These are phyloP conservation scores for Ogataea trehaloabstinens DNA, from an alignment of 805 yeast genomes.

Conservation along the genomic window DNA sequence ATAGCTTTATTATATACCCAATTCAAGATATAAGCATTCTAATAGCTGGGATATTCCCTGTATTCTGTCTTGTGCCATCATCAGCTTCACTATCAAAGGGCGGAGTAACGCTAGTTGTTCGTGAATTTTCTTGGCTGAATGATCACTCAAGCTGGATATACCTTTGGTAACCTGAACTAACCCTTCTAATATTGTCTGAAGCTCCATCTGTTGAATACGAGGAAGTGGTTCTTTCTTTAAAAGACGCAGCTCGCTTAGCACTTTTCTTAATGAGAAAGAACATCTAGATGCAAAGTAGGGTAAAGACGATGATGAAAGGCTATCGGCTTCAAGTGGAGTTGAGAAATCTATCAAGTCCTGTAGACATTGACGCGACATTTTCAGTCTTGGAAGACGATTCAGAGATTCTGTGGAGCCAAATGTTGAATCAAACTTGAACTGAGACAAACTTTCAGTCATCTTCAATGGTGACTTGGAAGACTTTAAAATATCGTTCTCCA, in stretches of 20 bases:
- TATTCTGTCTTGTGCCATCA: conserved; percentile 17
- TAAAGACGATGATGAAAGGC: conserved; percentile 30
- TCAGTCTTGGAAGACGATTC: conserved; percentile 39
- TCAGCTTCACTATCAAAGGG: conserved; percentile 24
- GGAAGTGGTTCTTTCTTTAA: conserved; percentile 65
- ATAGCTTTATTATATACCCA: too few species aligned
- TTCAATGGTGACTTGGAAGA: conserved; percentile 28
- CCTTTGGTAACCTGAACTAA: conserved; percentile 22
- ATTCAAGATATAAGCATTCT: conserved; percentile 15
- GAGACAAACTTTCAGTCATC: conserved; percentile 37
- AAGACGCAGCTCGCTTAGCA: conserved; percentile 59
- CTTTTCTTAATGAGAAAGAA: conserved; percentile 60
- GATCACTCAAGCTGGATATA: conserved; percentile 3
- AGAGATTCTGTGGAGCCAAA: conserved; percentile 64
- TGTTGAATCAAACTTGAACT: conserved; percentile 45
- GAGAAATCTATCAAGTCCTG: conserved; percentile 46
- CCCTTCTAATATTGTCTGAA: conserved; percentile 47
- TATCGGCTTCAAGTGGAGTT: conserved; percentile 21
- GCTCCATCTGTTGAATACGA: conserved; percentile 60
- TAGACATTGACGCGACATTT: conserved; percentile 57
- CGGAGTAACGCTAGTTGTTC: conserved; percentile 14
- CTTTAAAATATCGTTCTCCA: conserved; percentile 37
- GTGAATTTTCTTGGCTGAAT: conserved; percentile 2
- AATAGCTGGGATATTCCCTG: conserved; percentile 17
- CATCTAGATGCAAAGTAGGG: conserved; percentile 56